Base-by-base conservation (phyloP, 345 rosid species). In the Chamaenerion angustifolium region DNA sequence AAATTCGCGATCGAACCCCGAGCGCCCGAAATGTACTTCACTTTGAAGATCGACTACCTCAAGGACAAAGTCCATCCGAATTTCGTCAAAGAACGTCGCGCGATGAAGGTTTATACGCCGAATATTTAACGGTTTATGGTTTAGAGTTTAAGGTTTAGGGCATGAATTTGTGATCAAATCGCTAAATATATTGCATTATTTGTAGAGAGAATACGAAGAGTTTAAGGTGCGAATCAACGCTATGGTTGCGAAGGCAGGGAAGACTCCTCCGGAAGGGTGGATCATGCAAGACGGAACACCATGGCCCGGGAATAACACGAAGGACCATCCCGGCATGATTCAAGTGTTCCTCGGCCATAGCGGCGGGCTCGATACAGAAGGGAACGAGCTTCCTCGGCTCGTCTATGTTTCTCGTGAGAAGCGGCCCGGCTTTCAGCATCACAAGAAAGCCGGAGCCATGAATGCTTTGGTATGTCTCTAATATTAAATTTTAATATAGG, bases 261-360 rank as follows among this genome's bases (percentile, higher is more conserved):
- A 79, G 56, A 84, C 76, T 61, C 99, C 99, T 12, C 55, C 73
- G 42, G 95, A 81, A 57, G 99, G 95, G 16, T 92, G 95, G 93
- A 84, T 80, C 68, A 92, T 92, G 95, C 96, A 75, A 69, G 96
- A 93, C 70, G 99, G 96, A 46, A 88, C 96, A 10, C 95, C 93
- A 47, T 93, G 96, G 99, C 96, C 96, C 11, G 99, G 96, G 60
- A 93, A 93, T 81, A 93, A 93, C 61, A 93, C 96, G 14, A 88
- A 68, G 69, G 96, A 93, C 68, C 95, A 85, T 13, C 99, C 96
- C 6, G 96, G 99, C 35, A 88, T 93, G 99, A 93, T 88, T 71
- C 83, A 87, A 68, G 94, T 81, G 52, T 87, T 81, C 58, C 82
- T 87, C 12, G 96, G 96, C 49, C 85, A 71, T 65, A 88, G 76